These are phyloP conservation scores for Neurospora pannonica DNA, from an alignment of 495 filamentous ascomycete species.

Conservation along the genomic window DNA sequence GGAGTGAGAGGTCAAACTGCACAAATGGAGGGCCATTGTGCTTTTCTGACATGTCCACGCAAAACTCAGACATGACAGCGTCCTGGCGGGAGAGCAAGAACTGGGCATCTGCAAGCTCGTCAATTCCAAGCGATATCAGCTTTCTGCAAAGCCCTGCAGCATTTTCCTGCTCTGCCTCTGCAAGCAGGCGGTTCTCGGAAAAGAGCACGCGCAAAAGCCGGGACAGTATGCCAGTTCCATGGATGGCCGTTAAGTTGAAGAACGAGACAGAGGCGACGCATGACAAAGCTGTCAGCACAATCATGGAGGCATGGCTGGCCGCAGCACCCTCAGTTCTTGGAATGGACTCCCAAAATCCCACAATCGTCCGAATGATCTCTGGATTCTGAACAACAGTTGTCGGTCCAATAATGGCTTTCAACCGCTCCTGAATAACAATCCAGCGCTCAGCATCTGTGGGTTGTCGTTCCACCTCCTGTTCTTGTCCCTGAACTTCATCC, in stretches of 20 bases:
- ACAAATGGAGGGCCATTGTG: constrained; percentile 74
- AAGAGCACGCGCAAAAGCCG: constrained; percentile 63
- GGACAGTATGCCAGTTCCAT: constrained; percentile 67
- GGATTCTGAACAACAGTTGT: constrained; percentile 51
- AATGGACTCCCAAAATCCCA: constrained; percentile 57
- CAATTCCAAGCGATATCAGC: constrained; percentile 61
- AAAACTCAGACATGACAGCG: constrained; percentile 56
- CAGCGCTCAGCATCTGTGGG: neutral
- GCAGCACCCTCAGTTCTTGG: constrained; percentile 32
- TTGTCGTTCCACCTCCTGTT: neutral
- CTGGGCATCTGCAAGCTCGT: constrained; percentile 67
- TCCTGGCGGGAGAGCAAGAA: constrained; percentile 59
- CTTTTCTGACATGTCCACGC: constrained; percentile 59
- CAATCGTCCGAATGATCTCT: constrained; percentile 53
- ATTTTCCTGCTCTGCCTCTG: constrained; percentile 43
- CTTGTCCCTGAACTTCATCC: neutral
- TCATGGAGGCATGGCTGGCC: constrained; percentile 44
- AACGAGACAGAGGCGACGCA: constrained; percentile 50
- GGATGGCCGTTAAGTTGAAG: constrained; percentile 66
- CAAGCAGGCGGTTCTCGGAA: constrained; percentile 32
- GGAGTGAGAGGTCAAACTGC: constrained; percentile 83
- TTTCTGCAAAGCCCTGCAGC: constrained; percentile 50
- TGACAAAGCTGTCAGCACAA: constrained; percentile 46
- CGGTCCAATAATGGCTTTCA: constrained; percentile 41
- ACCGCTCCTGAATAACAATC: constrained; percentile 24